Conservation (phyloP, 768 basidiomycete species). For the Mycena rosella region DNA sequence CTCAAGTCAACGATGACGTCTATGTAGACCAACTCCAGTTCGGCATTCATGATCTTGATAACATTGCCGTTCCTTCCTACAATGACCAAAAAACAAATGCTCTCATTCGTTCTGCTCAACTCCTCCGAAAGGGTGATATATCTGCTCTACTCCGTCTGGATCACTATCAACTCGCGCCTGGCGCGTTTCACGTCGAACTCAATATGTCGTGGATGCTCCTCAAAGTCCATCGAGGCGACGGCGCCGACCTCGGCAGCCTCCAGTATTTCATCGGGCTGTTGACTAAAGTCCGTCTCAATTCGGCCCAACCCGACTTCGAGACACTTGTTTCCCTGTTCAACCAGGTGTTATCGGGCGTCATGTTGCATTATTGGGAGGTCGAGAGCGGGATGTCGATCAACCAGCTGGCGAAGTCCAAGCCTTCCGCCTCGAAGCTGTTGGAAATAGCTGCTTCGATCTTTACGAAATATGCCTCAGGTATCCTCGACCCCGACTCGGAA, state of each 20-base stretch:
- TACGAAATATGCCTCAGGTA: too few relatives aligned
- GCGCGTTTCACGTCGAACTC: conserved; percentile 13
- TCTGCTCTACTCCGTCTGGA: conserved; percentile 24
- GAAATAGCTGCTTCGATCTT: not conserved
- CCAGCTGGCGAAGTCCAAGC: conserved; percentile 30
- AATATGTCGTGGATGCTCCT: not conserved
- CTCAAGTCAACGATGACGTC: conserved; percentile 28
- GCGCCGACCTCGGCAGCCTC: conserved; percentile 31
- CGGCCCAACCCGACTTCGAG: too few relatives aligned
- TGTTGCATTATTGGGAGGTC: conserved; percentile 28
- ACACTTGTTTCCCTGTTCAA: too few relatives aligned
- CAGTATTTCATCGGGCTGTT: conserved; percentile 37
- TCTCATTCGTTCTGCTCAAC: conserved; percentile 25
- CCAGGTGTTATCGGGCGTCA: too few relatives aligned
- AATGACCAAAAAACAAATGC: conserved; percentile 28
- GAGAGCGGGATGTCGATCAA: conserved; percentile 28
- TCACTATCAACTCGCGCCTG: conserved; percentile 27
- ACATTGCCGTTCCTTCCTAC: conserved; percentile 14
- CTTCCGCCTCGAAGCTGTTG: conserved; percentile 31
- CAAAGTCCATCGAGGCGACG: conserved; percentile 11
- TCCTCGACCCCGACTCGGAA: too few relatives aligned
- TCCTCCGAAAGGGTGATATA: conserved; percentile 15
- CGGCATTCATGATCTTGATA: conserved; percentile 5
- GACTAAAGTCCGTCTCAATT: conserved; percentile 31
- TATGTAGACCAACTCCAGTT: conserved; percentile 33